Conservation (phyloP, 1,284 basidiomycete species). For the Hypsizygus ulmarius region DNA sequence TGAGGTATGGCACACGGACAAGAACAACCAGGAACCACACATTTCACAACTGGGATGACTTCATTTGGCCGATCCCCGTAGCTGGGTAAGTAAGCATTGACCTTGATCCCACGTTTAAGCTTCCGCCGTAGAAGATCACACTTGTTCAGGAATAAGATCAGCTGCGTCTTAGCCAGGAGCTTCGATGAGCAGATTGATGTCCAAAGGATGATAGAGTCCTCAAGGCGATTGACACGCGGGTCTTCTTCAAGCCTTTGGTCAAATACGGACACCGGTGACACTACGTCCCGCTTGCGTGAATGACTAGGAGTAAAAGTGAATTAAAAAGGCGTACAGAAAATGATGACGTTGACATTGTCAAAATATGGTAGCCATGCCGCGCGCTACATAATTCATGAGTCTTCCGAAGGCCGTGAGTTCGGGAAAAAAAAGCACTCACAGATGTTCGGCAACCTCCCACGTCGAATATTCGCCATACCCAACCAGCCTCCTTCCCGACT, state of each 20-base stretch:
- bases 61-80: slow-evolving; percentile 61
- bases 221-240: slow-evolving; percentile 53
- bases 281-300: slow-evolving; percentile 20
- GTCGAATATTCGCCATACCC: slow-evolving; percentile 66
- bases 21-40: slow-evolving; percentile 27
- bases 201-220: slow-evolving; percentile 61
- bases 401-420: neutral
- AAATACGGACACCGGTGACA: slow-evolving; percentile 53
- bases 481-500: slow-evolving; percentile 35
- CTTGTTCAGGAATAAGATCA: slow-evolving; percentile 66
- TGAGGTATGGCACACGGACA: neutral
- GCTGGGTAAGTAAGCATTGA: slow-evolving; percentile 52
- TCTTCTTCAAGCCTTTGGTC: slow-evolving; percentile 64
- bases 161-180: slow-evolving; percentile 51
- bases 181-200: slow-evolving; percentile 54
- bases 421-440: slow-evolving; percentile 33
- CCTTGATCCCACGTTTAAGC: slow-evolving; percentile 50
- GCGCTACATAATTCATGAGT: slow-evolving; percentile 35
- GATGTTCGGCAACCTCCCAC: slow-evolving; percentile 59
- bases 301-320: slow-evolving; percentile 11
- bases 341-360: slow-evolving; percentile 52
- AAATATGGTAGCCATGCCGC: slow-evolving; percentile 64
- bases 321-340: slow-evolving; percentile 34
- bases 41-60: slow-evolving; percentile 44
- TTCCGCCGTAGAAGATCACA: slow-evolving; percentile 60